phyloP scores from a whole-genome alignment of 2,329 filamentous ascomycete genomes.

The Talaromyces piceae region DNA sequence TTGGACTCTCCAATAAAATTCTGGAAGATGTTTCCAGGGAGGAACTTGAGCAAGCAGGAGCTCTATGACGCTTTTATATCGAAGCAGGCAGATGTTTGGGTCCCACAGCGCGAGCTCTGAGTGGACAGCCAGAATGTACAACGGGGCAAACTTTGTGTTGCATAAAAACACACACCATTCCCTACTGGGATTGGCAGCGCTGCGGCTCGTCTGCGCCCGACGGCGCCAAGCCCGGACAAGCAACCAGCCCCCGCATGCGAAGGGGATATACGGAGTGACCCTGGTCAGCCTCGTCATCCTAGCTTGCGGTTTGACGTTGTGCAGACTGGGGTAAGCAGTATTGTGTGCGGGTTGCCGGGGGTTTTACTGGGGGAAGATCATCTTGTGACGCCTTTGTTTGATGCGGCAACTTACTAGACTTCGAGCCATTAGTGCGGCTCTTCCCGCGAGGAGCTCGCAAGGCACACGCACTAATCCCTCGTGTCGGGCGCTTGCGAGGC shows the following conservation, averaged over 20 bases:
- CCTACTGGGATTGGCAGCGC: neutral
- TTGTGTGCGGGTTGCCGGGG: neutral
- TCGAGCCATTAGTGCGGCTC: neutral
- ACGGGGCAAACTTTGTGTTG: neutral
- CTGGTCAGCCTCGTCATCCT: neutral
- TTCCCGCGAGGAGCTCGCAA: neutral
- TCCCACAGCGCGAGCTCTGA: neutral
- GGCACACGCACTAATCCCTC: neutral
- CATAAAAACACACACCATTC: neutral
- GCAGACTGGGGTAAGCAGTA: neutral
- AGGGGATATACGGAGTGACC: neutral
- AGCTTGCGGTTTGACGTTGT: too few relatives aligned
- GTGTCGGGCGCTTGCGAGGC: neutral
- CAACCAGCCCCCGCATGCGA: neutral
- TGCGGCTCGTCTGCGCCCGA: neutral
- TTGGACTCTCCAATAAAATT: neutral
- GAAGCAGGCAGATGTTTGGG: neutral
- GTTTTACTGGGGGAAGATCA: neutral
- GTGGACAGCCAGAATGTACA: neutral
- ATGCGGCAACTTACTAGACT: neutral
- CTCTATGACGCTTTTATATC: neutral
- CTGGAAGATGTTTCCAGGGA: too few relatives aligned
- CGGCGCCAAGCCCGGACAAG: neutral
- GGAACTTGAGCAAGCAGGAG: neutral
- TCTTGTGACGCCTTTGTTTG: neutral